Evolutionary conservation across 495 filamentous ascomycete genomes (phyloP), one percentile per base, ranked within the genome.

Genomic region (Amniculicola lignicola): DNA sequence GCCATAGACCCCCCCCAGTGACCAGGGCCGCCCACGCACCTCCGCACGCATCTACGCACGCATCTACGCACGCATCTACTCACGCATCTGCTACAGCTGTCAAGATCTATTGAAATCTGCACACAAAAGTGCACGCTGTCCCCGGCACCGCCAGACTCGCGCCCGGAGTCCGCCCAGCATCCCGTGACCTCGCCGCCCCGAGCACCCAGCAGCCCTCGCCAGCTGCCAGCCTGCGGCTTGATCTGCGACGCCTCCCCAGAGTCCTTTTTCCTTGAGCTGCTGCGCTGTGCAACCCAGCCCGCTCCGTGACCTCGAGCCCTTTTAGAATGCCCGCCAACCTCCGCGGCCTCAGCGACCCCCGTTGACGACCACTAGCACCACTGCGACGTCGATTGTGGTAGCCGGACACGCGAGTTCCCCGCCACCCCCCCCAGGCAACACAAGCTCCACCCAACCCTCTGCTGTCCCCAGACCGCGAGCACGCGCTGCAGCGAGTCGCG

Each of bases 271-370:
- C 21, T 33, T n/a, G 29, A 33, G 41, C 37, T 36, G 37, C 38
- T 11, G 14, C 37, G 33, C 48, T 38, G 56, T 53, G 40, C 40
- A 18, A 45, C 12, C 41, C 16, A 33, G 18, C 41, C 54, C 24
- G 12, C 10, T 16, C 35, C 14, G 12, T 40, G 12, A 36, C 28
- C 35, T 33, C 15, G 7, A 16, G 10, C 23, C 16, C 14, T 14
- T 25, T 41, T 15, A 54, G 49, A 16, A 62, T 62, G 59, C 44
- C 14, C 52, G 52, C 52, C 45, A 46, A 47, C 52, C 46, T 48
- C 47, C 45, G 59, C 46, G 16, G 35, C 11, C 42, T 36, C 33
- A 22, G 29, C 42, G 11, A 40, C 22, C 27, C 25, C 16, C 53
- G 10, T 37, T 40, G 35, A 49, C 56, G 40, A 44, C 31, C 55